Conservation (phyloP, 371 early-diverging fungal genomes). For the Mortierella sp. region DNA sequence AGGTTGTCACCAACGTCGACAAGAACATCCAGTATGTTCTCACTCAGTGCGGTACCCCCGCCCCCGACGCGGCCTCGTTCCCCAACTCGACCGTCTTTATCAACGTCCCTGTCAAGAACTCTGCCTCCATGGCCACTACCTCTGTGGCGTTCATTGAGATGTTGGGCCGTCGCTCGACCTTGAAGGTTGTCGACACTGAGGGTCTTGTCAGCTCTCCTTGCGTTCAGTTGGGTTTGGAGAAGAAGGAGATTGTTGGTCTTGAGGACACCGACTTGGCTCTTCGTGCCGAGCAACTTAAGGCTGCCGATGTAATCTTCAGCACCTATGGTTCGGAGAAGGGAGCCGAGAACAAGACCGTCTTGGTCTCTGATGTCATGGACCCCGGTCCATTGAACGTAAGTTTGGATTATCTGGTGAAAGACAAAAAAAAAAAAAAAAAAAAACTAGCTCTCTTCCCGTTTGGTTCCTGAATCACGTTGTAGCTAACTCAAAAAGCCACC, state of each 20-base stretch:
- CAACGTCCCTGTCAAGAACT: conserved; percentile 65
- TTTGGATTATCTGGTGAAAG: conserved; percentile 1
- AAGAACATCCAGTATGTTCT: conserved; percentile 52
- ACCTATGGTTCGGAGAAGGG: conserved; percentile 20
- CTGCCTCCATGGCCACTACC: conserved; percentile 71
- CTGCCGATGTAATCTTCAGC: conserved; percentile 56
- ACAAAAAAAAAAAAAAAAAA: neutral
- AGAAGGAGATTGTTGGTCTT: conserved; percentile 40
- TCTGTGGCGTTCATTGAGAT: conserved; percentile 75
- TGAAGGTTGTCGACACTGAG: conserved; percentile 66
- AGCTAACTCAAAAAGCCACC: neutral
- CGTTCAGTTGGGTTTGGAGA: conserved; percentile 62
- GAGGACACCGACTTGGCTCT: conserved; percentile 57
- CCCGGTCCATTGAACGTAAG: conserved; percentile 69
- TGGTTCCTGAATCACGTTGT: neutral
- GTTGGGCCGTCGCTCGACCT: conserved; percentile 68
- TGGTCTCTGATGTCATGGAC: conserved; percentile 45
- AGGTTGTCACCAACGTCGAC: conserved; percentile 7
- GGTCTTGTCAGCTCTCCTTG: conserved; percentile 73
- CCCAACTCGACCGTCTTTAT: conserved; percentile 63
- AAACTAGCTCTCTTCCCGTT: neutral
- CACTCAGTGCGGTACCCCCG: conserved; percentile 77
- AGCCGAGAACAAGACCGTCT: conserved; percentile 49
- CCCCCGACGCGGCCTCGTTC: conserved; percentile 57
- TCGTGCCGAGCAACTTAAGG: conserved; percentile 53